A percentile compares a stretch with the other conserved stretches of the same genome.
Evolutionary conservation across 2,329 filamentous ascomycete species (phyloP).

Genomic region (Penicillium sp.): DNA sequence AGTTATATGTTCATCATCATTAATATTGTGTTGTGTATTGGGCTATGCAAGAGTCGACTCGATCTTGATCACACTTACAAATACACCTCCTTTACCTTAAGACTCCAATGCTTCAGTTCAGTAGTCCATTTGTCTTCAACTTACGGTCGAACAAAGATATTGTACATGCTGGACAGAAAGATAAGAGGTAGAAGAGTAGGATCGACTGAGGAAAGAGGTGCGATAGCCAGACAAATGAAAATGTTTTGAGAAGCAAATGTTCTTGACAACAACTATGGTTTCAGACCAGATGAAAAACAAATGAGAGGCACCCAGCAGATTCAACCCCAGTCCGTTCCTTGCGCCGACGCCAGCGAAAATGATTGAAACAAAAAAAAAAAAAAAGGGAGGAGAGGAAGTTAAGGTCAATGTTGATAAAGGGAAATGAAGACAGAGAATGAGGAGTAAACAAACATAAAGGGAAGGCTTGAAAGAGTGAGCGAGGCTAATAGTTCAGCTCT

Average conservation of each 20-base stretch:
- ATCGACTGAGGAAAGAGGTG: conserved; percentile 1
- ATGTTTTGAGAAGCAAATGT: neutral
- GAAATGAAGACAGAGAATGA: conserved; percentile 3
- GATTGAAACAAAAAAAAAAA: neutral
- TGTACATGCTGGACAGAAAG: conserved; percentile 22
- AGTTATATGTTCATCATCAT: too few relatives aligned
- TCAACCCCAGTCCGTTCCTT: conserved; percentile 17
- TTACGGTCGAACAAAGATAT: conserved; percentile 17
- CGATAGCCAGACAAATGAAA: neutral
- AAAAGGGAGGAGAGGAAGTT: neutral
- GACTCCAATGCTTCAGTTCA: neutral
- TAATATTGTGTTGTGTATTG: too few relatives aligned
- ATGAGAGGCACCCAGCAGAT: neutral
- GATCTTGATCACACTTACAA: neutral
- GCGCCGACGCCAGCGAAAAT: conserved; percentile 15
- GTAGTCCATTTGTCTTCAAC: conserved; percentile 7
- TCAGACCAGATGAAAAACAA: conserved; percentile 1
- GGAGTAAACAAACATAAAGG: neutral
- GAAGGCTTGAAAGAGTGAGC: conserved; percentile 1
- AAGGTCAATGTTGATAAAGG: neutral
- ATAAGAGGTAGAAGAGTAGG: neutral
- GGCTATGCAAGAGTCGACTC: too few relatives aligned
- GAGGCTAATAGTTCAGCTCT: conserved; percentile 80
- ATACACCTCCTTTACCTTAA: neutral
- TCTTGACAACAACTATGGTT: neutral